These are phyloP conservation scores for Cyberlindnera misumaiensis DNA, from an alignment of 805 yeast species.

Conservation along the genomic window DNA sequence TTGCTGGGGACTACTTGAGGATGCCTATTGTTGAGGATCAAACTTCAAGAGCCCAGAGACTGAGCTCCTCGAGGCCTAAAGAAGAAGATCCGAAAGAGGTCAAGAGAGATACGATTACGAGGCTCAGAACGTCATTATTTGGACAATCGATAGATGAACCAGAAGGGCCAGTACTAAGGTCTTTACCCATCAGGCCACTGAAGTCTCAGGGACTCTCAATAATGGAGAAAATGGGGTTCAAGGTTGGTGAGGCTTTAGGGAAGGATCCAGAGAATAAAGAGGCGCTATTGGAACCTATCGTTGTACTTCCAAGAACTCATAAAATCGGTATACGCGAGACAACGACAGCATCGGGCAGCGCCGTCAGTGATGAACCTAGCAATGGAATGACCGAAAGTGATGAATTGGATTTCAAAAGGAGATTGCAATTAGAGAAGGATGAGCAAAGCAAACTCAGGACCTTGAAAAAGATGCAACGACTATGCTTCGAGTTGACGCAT, in stretches of 20 bases:
- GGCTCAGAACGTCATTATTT: constrained; percentile 16
- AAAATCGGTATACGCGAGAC: constrained; percentile 21
- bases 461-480: constrained; percentile 30
- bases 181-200: constrained; percentile 4
- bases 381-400: constrained; percentile 5
- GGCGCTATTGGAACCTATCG: constrained; percentile 29
- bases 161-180: neutral
- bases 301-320: constrained; percentile 12
- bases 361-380: constrained; percentile 4
- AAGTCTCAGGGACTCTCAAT: constrained; percentile 41
- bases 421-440: constrained; percentile 14
- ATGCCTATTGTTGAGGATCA: constrained; percentile 19
- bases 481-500: constrained; percentile 36
- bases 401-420: constrained; percentile 13
- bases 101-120: constrained; percentile 3
- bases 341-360: neutral
- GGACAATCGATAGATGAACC: constrained; percentile 9
- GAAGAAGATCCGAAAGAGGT: neutral
- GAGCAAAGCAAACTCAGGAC: constrained; percentile 10
- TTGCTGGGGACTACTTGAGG: constrained; percentile 23
- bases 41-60: constrained; percentile 4
- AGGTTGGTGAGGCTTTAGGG: constrained; percentile 41
- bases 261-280: constrained; percentile 11
- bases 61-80: neutral
- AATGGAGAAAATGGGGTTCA: constrained; percentile 57